Base-by-base conservation (phyloP, 129 eudicot genomes). In the Artemisia tridentata region DNA sequence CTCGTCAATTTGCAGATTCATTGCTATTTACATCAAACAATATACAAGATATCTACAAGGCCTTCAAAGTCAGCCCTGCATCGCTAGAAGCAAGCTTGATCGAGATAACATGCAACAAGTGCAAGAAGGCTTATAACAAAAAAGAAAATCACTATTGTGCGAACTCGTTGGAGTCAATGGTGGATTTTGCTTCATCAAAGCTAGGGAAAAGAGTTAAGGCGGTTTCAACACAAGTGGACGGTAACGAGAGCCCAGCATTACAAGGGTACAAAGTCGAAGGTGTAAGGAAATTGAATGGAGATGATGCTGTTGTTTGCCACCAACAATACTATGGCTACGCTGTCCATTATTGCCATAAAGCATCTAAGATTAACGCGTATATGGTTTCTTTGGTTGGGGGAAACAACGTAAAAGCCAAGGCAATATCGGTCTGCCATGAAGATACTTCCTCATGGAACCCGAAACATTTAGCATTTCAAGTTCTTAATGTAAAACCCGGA, bases 21-120 rank as follows among this genome's bases (percentile, higher is more conserved):
- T 47, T 77, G 21, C 83, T 83, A 53, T 60, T 85, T 76, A 60
- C 82, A 34, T 75, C 80, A 11, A 73, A 61, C 62, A 82, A 25
- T 13, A 15, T 85, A 13, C 63, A 82, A 17, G 67, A 71, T 10
- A 85, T 85, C 51, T 72, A 81, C 1, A 23, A 71, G 17, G 29
- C 34, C 4, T 73, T 74, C 58, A 65, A 65, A 62, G 49, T 62
- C 18, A 62, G 4, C 21, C 67, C 67, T 9, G 67, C n/a, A 10
- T 62, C 67, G 5, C 9, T 63, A 29, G 67, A 63, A 63, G 67
- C 48, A 63, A 34, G 38, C 1, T 34, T 34, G 3, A 63, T 34
- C 50, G 16, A 34, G 67, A 63, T n/a, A 63, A 63, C 67, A 0
- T 13, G 34, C 21, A 8, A 63, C 23, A 14, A 31, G 14, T 63